These are phyloP conservation scores for Sclerotinia trifoliorum DNA, from an alignment of 2,329 filamentous ascomycete genomes.

Conservation along the genomic window DNA sequence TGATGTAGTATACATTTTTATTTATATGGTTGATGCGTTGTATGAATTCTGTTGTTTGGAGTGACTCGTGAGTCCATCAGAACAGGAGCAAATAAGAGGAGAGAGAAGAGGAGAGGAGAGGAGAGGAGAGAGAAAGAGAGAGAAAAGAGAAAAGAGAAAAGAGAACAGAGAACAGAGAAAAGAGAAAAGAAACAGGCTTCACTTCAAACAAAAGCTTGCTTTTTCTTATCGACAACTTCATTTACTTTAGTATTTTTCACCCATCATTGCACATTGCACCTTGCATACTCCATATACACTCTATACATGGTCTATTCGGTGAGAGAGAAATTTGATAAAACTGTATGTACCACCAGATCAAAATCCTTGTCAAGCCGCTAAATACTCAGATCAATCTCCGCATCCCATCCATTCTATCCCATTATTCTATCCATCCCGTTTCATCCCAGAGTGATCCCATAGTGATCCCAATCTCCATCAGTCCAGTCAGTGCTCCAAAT, in stretches of 20 bases:
- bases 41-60: neutral
- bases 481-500: too few relatives aligned
- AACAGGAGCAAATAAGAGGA: neutral
- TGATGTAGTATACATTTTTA: neutral
- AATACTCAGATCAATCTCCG: slow-evolving; percentile 10
- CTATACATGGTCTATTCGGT: slow-evolving; percentile 2
- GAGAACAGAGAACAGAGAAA: too few relatives aligned
- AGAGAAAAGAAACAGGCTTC: neutral
- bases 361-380: slow-evolving; percentile 12
- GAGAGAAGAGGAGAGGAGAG: neutral
- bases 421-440: neutral
- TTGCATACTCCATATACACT: neutral
- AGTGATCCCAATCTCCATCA: neutral
- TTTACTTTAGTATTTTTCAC: too few relatives aligned
- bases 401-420: neutral
- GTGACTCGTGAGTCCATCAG: neutral
- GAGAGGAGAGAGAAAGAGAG: neutral
- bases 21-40: neutral
- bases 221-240: neutral
- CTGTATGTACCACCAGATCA: neutral
- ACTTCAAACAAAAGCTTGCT: neutral
- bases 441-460: neutral
- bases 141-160: neutral
- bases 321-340: neutral
- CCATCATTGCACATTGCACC: slow-evolving; percentile 2